phyloP scores from a whole-genome alignment of 148 eudicot genomes.

The Vaccinium macrocarpon region DNA sequence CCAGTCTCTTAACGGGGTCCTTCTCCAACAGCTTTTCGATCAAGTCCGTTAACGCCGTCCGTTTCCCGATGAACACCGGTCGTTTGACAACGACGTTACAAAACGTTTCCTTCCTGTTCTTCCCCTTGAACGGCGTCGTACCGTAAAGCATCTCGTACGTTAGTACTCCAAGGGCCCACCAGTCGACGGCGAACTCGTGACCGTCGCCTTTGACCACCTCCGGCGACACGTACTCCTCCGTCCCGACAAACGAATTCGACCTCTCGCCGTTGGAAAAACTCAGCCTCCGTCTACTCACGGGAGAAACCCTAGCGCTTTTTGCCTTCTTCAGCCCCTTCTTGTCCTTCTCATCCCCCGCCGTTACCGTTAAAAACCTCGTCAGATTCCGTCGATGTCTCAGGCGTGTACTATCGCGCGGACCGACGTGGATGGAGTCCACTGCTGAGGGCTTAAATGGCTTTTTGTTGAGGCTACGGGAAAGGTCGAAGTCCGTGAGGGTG shows the following conservation, averaged over 20 bases:
- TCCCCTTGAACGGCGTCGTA: slow-evolving; percentile 75
- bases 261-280: slow-evolving; percentile 40
- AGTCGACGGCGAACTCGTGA: slow-evolving; percentile 77
- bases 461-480: slow-evolving; percentile 46
- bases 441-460: background rate
- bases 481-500: slow-evolving; percentile 82
- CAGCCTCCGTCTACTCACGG: slow-evolving; percentile 37
- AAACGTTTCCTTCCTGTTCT: slow-evolving; percentile 67
- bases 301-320: slow-evolving; percentile 64
- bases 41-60: slow-evolving; percentile 51
- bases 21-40: slow-evolving; percentile 65
- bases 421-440: slow-evolving; percentile 17
- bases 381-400: slow-evolving; percentile 21
- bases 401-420: background rate
- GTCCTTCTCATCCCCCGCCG: background rate
- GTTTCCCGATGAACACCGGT: slow-evolving; percentile 51
- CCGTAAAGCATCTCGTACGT: slow-evolving; percentile 89
- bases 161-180: slow-evolving; percentile 85
- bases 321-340: slow-evolving; percentile 32
- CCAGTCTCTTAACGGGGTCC: slow-evolving; percentile 62
- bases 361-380: slow-evolving; percentile 20
- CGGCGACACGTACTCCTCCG: slow-evolving; percentile 84
- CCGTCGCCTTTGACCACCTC: slow-evolving; percentile 74
- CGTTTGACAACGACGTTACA: slow-evolving; percentile 39
- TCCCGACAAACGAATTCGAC: slow-evolving; percentile 72